phyloP scores from a whole-genome alignment of 2,329 filamentous ascomycete genomes.

The Bisporella sp. region DNA sequence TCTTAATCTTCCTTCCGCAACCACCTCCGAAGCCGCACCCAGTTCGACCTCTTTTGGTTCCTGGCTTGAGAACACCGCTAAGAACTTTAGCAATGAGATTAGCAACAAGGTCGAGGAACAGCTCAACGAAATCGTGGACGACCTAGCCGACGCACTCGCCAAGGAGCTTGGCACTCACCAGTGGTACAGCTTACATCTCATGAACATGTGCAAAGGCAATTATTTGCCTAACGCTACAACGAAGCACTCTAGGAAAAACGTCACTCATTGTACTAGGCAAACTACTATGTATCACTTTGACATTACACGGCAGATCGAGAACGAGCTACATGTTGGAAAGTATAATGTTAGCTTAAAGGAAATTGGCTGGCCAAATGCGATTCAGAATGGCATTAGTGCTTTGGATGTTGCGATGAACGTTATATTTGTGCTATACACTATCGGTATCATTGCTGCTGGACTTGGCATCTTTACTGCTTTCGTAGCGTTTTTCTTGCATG shows the following conservation, averaged over 20 bases:
- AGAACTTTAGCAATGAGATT: slow-evolving; percentile 33
- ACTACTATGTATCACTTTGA: slow-evolving; percentile 49
- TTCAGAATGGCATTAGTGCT: slow-evolving; percentile 44
- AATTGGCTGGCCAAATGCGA: slow-evolving; percentile 48
- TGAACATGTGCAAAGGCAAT: slow-evolving; percentile 49
- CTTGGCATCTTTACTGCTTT: slow-evolving; percentile 40
- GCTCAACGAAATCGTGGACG: slow-evolving; percentile 30
- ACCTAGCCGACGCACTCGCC: slow-evolving; percentile 33
- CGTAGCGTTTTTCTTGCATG: slow-evolving; percentile 34
- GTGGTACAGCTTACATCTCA: slow-evolving; percentile 54
- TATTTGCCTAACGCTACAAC: slow-evolving; percentile 28
- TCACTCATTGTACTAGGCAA: slow-evolving; percentile 46
- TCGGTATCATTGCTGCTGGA: slow-evolving; percentile 46
- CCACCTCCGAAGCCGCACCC: slow-evolving; percentile 14
- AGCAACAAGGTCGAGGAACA: slow-evolving; percentile 20
- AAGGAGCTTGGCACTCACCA: slow-evolving; percentile 46
- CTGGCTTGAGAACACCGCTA: slow-evolving; percentile 26
- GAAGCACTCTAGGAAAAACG: slow-evolving; percentile 38
- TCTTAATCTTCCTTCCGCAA: slow-evolving; percentile 7
- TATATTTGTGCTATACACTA: slow-evolving; percentile 52
- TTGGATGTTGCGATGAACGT: slow-evolving; percentile 42
- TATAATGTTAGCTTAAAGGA: slow-evolving; percentile 39
- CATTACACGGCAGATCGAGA: slow-evolving; percentile 40
- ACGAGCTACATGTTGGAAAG: slow-evolving; percentile 36
- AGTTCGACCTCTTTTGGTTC: slow-evolving; percentile 28